Evolutionary conservation across 2,329 filamentous ascomycete species (phyloP).

Genomic region (Tolypocladium capitatum): DNA sequence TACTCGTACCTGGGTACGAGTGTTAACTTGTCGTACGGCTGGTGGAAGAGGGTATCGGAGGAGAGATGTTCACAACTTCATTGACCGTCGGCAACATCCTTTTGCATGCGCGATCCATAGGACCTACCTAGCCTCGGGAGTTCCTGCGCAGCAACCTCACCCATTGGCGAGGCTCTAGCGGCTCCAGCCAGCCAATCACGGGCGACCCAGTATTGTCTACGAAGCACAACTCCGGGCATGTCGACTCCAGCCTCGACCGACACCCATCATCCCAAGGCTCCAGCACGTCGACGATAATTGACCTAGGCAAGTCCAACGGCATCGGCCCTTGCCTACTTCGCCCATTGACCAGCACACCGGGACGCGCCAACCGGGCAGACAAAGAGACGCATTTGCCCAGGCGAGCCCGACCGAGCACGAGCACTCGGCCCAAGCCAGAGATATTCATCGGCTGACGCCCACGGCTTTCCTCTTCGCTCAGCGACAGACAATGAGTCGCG

Average conservation of each 20-base stretch:
- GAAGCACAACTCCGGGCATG: neutral
- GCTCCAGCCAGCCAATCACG: neutral
- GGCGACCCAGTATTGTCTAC: conserved; percentile 1
- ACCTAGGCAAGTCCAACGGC: neutral
- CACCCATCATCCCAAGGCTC: neutral
- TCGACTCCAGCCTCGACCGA: neutral
- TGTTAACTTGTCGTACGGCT: too few species aligned
- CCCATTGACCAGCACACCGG: neutral
- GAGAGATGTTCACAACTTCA: too few species aligned
- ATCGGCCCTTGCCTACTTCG: neutral
- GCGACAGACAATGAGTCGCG: conserved; percentile 17
- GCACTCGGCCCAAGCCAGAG: neutral
- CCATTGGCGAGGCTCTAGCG: neutral
- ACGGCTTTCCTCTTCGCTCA: neutral
- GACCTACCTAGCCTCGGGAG: too few species aligned
- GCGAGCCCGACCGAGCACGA: neutral
- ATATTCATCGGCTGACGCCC: neutral
- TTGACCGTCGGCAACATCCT: too few species aligned
- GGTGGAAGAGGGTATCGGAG: too few species aligned
- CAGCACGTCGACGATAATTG: neutral
- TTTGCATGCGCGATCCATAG: too few species aligned
- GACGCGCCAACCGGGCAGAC: neutral
- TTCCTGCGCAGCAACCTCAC: too few species aligned
- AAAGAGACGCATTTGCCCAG: neutral
- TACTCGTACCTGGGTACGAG: too few species aligned